Evolutionary conservation across 2,329 filamentous ascomycete species (phyloP).

Genomic region (Ceratocystis alfenasii): DNA sequence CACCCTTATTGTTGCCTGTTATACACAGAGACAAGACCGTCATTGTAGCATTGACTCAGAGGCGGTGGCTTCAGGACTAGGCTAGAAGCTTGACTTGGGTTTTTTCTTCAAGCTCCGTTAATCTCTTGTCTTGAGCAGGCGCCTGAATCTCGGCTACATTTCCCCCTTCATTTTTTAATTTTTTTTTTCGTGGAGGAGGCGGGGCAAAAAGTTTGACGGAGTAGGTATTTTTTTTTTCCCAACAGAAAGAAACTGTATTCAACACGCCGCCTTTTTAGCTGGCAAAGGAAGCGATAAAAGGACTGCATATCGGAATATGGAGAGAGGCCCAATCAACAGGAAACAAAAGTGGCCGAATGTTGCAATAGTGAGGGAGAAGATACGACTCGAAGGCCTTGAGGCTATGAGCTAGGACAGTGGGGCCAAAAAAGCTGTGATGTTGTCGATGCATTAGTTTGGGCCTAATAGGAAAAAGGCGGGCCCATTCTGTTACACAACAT

Average conservation of each 20-base stretch:
- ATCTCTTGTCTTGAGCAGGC: neutral
- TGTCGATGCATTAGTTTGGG: slow-evolving; percentile 14
- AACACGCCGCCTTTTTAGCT: neutral
- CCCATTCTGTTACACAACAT: slow-evolving; percentile 16
- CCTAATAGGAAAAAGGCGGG: slow-evolving; percentile 11
- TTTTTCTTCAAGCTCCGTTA: neutral
- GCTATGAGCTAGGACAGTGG: slow-evolving; percentile 1
- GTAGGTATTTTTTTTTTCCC: neutral
- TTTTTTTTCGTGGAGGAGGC: too few relatives aligned
- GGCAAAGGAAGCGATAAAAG: neutral
- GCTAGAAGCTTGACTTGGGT: neutral
- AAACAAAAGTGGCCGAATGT: neutral
- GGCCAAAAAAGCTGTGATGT: slow-evolving; percentile 10
- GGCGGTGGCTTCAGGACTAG: neutral
- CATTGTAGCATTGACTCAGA: neutral
- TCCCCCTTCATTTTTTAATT: neutral
- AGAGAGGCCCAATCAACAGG: neutral
- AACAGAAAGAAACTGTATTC: neutral
- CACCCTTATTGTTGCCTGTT: neutral
- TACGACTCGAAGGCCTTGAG: neutral
- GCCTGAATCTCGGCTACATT: neutral
- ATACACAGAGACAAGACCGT: neutral
- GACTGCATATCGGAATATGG: neutral
- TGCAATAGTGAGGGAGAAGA: neutral
- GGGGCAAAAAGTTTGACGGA: neutral